Percentiles rank a stretch among this genome's conserved stretches.
phyloP scores from a whole-genome alignment of 2,329 filamentous ascomycete species.

The Colletotrichum horii region DNA sequence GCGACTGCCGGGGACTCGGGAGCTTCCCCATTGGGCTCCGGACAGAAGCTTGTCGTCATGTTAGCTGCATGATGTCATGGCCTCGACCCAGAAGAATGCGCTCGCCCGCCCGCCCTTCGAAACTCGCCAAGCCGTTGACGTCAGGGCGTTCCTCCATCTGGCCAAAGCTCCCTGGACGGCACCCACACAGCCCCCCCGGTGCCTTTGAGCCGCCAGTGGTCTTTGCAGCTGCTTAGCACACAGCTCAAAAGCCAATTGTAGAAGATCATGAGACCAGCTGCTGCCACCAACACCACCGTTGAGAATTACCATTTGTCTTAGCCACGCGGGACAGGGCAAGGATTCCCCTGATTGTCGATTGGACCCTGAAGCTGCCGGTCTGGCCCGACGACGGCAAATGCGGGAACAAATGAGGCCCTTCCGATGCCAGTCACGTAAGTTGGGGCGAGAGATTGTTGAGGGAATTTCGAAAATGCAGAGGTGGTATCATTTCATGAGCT shows the following conservation, averaged over 20 bases:
- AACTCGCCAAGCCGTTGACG: conserved; percentile 16
- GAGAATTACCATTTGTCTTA: background rate
- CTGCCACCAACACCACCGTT: background rate
- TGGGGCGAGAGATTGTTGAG: background rate
- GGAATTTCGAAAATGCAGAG: background rate
- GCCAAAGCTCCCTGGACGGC: background rate
- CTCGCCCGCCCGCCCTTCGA: background rate
- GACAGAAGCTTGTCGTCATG: conserved; percentile 13
- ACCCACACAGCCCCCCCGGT: background rate
- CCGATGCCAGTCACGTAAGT: background rate
- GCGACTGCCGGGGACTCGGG: background rate
- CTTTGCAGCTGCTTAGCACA: background rate
- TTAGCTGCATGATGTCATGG: conserved; percentile 19
- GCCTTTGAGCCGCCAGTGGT: background rate
- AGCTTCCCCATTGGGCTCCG: conserved; percentile 3
- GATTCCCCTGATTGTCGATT: background rate
- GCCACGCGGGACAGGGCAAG: background rate
- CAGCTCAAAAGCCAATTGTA: background rate
- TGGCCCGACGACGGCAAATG: background rate
- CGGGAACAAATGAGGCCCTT: background rate
- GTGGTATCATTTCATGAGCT: conserved; percentile 4
- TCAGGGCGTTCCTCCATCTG: background rate
- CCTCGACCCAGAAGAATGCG: background rate
- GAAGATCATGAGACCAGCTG: background rate
- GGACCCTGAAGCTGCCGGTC: background rate